Evolutionary conservation across 192 early-diverging fungal species (phyloP).

Genomic region (Umbelopsis vinacea): DNA sequence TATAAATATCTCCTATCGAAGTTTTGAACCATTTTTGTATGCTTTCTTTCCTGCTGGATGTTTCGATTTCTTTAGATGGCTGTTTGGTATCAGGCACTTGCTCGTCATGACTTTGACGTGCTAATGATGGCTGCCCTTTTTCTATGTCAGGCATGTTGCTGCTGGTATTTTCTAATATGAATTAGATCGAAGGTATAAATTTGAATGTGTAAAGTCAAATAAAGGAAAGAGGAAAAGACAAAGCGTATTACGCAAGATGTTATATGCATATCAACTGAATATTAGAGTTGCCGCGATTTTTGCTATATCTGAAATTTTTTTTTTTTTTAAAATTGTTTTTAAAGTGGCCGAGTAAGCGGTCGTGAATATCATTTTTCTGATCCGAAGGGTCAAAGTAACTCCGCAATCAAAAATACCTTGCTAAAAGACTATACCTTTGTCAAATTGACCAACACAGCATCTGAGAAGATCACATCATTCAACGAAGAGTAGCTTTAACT

Average conservation of each 20-base stretch:
- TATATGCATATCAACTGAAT: background rate
- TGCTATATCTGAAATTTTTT: background rate
- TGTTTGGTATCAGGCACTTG: background rate
- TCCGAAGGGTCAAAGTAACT: background rate
- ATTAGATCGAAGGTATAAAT: background rate
- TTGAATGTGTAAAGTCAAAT: background rate
- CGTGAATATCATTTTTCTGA: background rate
- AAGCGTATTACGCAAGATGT: background rate
- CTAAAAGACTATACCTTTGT: too few relatives aligned
- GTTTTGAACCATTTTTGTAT: background rate
- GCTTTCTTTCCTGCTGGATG: background rate
- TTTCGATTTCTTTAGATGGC: background rate
- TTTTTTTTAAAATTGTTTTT: background rate
- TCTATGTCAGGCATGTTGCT: background rate
- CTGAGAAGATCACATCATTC: too few relatives aligned
- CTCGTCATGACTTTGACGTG: background rate
- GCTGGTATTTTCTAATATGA: background rate
- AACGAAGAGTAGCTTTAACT: too few relatives aligned
- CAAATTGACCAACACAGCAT: too few relatives aligned
- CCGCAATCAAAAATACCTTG: background rate
- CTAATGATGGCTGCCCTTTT: background rate
- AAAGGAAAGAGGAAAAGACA: background rate
- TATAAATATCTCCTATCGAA: conserved; percentile 13
- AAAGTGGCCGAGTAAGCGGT: background rate
- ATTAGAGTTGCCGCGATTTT: background rate